Percentiles rank a stretch among this genome's conserved stretches.
phyloP scores from a whole-genome alignment of 148 eudicot genomes.

The Suaeda aralocaspica region DNA sequence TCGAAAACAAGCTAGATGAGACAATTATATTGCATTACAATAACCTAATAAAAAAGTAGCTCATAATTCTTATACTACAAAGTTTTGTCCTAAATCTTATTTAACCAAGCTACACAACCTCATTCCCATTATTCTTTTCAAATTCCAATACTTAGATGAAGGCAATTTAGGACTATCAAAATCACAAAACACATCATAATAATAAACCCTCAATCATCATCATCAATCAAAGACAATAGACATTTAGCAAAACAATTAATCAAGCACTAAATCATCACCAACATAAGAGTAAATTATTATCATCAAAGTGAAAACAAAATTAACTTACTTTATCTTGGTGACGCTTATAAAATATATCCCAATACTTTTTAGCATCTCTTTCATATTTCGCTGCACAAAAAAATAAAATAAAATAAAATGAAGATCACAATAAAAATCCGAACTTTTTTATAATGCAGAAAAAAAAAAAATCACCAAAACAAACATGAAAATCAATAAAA shows the following conservation, averaged over 20 bases:
- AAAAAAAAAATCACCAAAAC: neutral
- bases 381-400: conserved; percentile 77
- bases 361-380: conserved; percentile 86
- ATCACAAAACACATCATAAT: too few species aligned
- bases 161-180: neutral
- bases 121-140: neutral
- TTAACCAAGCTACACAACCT: neutral
- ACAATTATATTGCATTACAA: too few species aligned
- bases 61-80: too few species aligned
- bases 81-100: neutral
- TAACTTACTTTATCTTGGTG: conserved; percentile 78
- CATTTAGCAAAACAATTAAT: neutral
- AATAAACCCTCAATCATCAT: neutral
- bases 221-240: neutral
- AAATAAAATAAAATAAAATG: conserved; percentile 2
- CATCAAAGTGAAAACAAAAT: neutral
- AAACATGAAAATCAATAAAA: too few species aligned
- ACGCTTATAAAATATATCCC: conserved; percentile 92
- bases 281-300: neutral
- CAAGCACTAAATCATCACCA: neutral
- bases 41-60: too few species aligned
- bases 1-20: too few species aligned
- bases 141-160: neutral
- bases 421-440: too few species aligned
- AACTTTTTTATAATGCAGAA: too few species aligned